Base-by-base conservation (phyloP, 2,329 filamentous ascomycete species). In the Monosporascus ibericus region DNA sequence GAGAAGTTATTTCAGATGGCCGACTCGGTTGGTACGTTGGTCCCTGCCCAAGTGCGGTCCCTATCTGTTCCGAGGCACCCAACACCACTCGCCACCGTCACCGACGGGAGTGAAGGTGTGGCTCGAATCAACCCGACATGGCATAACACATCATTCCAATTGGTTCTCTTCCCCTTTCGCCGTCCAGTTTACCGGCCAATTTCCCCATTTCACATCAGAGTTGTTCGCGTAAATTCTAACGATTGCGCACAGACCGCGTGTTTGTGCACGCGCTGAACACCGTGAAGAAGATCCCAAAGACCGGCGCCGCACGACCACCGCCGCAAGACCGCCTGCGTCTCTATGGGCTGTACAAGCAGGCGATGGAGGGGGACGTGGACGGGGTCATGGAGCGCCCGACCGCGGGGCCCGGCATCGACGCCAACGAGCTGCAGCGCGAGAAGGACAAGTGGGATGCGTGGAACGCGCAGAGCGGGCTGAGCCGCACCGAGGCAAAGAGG, bases 241-340 rank as follows among this genome's bases (percentile, higher is more conserved):
- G 47, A 20, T 37, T 40, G 42, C 34, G 22, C 20, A 44, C 63
- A 97, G 94, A 99, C 76, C 88, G 94, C 73, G 94, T 99, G 68
- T 99, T 99, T 72, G 92, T 95, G 70, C 92, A 99, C 82, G 94
- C 94, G 60, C 87, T 99, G 72, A 96, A 96, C 75, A 97, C 94
- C 24, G 92, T 99, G 65, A 96, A 96, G 73, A 95, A 95, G 73
- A 95, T 99, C 63, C 89, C 89, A 62, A 92, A 94, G 67, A 96
- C 92, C 18, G 92, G 94, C 58, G 90, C 90, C 49, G 85, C 90
- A 57, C 87, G 94, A 57, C 94, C 94, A 46, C 94, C 94, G 47
- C 83, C 91, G 2, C 77, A 81, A 55, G 92, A 95, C 66, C 87
- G 94, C 53, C 79, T 99, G 62, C 88, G 88, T 53, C 87, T 99